A percentile compares a stretch with the other conserved stretches of the same genome.
Conservation (phyloP, 2,329 filamentous ascomycete species). For the Xylariales sp. region DNA sequence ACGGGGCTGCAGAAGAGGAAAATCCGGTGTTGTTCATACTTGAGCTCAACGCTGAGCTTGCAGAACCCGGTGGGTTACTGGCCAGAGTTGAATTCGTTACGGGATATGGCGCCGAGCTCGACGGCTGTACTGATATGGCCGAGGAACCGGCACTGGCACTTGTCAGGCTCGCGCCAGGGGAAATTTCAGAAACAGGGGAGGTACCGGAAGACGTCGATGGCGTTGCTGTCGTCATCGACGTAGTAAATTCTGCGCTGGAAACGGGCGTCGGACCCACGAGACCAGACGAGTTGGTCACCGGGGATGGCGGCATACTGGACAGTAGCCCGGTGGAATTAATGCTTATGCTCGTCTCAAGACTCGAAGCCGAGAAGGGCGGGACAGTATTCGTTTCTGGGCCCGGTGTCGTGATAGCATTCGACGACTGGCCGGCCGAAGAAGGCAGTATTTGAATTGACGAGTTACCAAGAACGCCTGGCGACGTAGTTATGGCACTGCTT, state of each 20-base stretch:
- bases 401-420: slow-evolving; percentile 26
- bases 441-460: slow-evolving; percentile 16
- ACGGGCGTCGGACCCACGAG: slow-evolving; percentile 1
- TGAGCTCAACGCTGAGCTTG: slow-evolving; percentile 14
- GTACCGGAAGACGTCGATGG: slow-evolving; percentile 26
- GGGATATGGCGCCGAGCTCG: slow-evolving; percentile 32
- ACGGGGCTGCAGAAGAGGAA: slow-evolving; percentile 28
- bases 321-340: slow-evolving; percentile 14
- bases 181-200: slow-evolving; percentile 16
- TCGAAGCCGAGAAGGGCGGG: slow-evolving; percentile 5
- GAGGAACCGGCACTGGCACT: slow-evolving; percentile 29
- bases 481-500: slow-evolving; percentile 24
- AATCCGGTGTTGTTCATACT: slow-evolving; percentile 18
- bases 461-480: slow-evolving; percentile 17
- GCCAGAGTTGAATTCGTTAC: slow-evolving; percentile 34
- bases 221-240: slow-evolving; percentile 16
- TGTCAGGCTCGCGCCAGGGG: slow-evolving; percentile 28
- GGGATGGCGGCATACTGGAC: slow-evolving; percentile 16
- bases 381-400: slow-evolving; percentile 4
- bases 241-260: slow-evolving; percentile 12
- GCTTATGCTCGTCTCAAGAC: slow-evolving; percentile 17
- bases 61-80: slow-evolving; percentile 10
- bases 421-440: slow-evolving; percentile 16
- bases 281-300: slow-evolving; percentile 17
- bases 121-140: slow-evolving; percentile 21